These are phyloP conservation scores for Chlorella vulgaris DNA, from an alignment of 139 green algal genomes.

Conservation along the genomic window DNA sequence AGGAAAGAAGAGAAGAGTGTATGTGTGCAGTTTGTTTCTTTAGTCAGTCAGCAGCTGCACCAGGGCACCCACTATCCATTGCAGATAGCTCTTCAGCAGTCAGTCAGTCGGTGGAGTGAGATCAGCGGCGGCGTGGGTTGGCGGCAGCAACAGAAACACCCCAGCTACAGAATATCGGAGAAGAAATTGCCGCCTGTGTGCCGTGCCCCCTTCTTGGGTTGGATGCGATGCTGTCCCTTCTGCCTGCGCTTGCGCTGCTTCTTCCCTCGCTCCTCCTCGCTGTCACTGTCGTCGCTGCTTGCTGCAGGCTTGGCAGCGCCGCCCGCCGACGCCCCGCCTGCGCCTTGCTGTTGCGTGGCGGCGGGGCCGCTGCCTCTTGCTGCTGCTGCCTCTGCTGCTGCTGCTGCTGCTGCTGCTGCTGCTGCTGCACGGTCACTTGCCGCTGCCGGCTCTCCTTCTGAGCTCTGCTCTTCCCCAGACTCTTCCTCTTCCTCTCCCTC, in stretches of 20 bases:
- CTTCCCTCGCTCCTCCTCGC: background rate
- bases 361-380: no score
- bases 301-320: no score
- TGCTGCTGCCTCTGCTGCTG: background rate
- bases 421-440: background rate
- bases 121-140: no score
- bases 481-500: constrained; percentile 28
- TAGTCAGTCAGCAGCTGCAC: no score
- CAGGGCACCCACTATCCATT: no score
- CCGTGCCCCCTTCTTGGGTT: constrained; percentile 27
- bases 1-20: no score
- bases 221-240: constrained; percentile 43
- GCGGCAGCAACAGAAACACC: no score
- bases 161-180: constrained; percentile 36
- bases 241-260: constrained; percentile 11
- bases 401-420: background rate
- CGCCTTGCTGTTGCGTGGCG: no score
- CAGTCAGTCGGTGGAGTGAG: no score
- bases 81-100: no score
- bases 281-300: constrained; percentile 29
- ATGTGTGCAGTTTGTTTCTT: no score
- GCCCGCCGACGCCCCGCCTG: no score
- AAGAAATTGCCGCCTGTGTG: constrained; percentile 38
- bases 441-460: background rate
- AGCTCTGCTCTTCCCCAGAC: background rate